Percentiles rank a stretch among this genome's conserved stretches.
phyloP scores from a whole-genome alignment of 2,329 filamentous ascomycete species.

The Pseudopithomyces maydicus region DNA sequence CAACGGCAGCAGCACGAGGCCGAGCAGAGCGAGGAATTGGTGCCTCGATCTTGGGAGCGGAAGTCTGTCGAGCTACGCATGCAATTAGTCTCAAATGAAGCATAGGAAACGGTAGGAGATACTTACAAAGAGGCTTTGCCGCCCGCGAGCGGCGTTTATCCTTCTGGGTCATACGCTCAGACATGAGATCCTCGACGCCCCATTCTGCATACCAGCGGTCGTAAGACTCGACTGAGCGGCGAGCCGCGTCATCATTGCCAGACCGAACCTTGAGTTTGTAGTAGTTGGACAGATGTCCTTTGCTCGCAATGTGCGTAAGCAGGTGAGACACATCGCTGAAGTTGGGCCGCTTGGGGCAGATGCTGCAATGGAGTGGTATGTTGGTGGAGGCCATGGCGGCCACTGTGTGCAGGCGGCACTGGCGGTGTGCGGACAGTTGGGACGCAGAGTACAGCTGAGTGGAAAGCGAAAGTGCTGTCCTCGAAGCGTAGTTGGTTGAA shows the following conservation, averaged over 20 bases:
- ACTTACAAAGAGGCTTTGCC: slow-evolving; percentile 36
- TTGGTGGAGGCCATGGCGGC: slow-evolving; percentile 45
- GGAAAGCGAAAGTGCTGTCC: slow-evolving; percentile 32
- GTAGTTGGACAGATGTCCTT: slow-evolving; percentile 84
- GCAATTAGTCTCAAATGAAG: slow-evolving; percentile 22
- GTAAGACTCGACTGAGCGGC: slow-evolving; percentile 67
- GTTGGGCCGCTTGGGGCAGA: slow-evolving; percentile 77
- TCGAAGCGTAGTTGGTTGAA: slow-evolving; percentile 30
- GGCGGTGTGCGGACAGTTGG: slow-evolving; percentile 18
- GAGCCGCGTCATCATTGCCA: slow-evolving; percentile 69
- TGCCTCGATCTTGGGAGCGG: slow-evolving; percentile 31
- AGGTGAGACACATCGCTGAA: slow-evolving; percentile 94
- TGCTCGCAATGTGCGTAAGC: slow-evolving; percentile 89
- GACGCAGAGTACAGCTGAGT: slow-evolving; percentile 11
- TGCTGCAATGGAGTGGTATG: slow-evolving; percentile 77
- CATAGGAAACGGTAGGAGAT: slow-evolving; percentile 6
- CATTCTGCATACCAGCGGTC: slow-evolving; percentile 78
- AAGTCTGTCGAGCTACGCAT: slow-evolving; percentile 27
- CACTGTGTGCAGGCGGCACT: slow-evolving; percentile 16
- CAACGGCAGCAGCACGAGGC: slow-evolving; percentile 23
- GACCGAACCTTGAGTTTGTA: slow-evolving; percentile 80
- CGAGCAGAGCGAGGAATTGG: slow-evolving; percentile 30
- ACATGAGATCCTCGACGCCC: slow-evolving; percentile 73
- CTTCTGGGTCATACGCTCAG: slow-evolving; percentile 78
- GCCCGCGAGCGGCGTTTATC: slow-evolving; percentile 65